A percentile compares a stretch with the other conserved stretches of the same genome.
Conservation (phyloP, 2,329 filamentous ascomycete genomes). For the Fusarium sp. region DNA sequence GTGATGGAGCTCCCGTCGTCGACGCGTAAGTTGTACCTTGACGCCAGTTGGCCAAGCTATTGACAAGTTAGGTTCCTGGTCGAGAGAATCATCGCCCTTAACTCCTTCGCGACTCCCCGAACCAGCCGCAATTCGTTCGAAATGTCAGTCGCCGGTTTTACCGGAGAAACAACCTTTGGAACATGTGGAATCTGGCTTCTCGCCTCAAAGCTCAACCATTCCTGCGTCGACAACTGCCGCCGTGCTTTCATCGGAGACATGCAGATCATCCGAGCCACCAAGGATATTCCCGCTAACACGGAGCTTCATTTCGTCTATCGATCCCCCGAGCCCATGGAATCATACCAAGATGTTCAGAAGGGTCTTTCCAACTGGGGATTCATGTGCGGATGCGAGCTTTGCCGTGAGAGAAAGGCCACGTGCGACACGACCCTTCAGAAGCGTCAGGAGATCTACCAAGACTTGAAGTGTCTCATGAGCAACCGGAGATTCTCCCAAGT, state of each 20-base stretch:
- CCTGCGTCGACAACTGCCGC: constrained; percentile 59
- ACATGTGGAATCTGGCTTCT: constrained; percentile 59
- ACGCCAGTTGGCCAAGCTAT: fast-evolving
- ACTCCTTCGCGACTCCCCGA: constrained; percentile 54
- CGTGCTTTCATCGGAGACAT: constrained; percentile 67
- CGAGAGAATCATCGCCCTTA: constrained; percentile 55
- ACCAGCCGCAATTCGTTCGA: constrained; percentile 28
- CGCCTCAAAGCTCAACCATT: constrained; percentile 65
- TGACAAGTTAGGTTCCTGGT: constrained; percentile 56
- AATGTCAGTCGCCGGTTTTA: not conserved
- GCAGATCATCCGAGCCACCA: constrained; percentile 60
- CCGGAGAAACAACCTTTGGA: not conserved
- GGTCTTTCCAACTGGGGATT: constrained; percentile 55
- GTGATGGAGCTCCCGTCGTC: constrained; percentile 55
- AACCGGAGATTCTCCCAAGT: not conserved
- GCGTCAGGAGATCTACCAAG: constrained; percentile 23
- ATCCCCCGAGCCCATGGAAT: constrained; percentile 42
- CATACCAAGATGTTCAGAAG: constrained; percentile 42
- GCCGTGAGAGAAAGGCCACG: constrained; percentile 44
- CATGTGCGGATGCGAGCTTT: constrained; percentile 55
- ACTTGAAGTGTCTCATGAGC: constrained; percentile 22
- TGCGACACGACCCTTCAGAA: constrained; percentile 9
- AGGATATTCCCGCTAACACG: constrained; percentile 55
- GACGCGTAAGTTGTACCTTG: constrained; percentile 55
- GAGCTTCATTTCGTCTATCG: constrained; percentile 60